These are phyloP conservation scores for Lentinula novae-zelandiae DNA, from an alignment of 1,284 basidiomycete species.

Conservation along the genomic window DNA sequence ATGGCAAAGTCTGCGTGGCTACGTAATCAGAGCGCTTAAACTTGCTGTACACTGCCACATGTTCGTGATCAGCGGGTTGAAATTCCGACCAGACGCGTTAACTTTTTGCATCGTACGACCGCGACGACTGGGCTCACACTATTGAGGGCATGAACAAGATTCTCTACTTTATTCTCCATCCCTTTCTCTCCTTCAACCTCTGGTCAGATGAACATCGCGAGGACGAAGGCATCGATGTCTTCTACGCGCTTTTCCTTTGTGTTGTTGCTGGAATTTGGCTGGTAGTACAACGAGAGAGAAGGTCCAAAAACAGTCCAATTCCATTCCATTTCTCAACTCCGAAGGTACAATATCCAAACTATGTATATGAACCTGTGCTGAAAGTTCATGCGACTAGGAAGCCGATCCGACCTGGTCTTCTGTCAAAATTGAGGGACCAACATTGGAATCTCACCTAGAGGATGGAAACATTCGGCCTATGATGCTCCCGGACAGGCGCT, in stretches of 20 bases:
- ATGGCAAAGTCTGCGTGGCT: not conserved
- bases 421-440: slow-evolving; percentile 50
- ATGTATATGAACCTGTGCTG: not conserved
- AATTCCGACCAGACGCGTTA: not conserved
- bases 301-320: slow-evolving; percentile 66
- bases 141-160: slow-evolving; percentile 26
- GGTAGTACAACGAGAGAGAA: slow-evolving; percentile 69
- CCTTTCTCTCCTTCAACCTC: slow-evolving; percentile 42
- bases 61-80: not conserved
- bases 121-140: not conserved
- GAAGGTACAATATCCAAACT: slow-evolving; percentile 35
- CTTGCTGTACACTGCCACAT: not conserved
- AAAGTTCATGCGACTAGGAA: slow-evolving; percentile 28
- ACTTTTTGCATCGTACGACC: slow-evolving; percentile 4
- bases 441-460: slow-evolving; percentile 58
- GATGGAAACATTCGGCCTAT: slow-evolving; percentile 53
- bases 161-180: slow-evolving; percentile 48
- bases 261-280: slow-evolving; percentile 74
- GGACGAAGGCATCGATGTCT: slow-evolving; percentile 43
- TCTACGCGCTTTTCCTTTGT: slow-evolving; percentile 59
- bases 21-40: not conserved
- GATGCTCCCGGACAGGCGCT: slow-evolving; percentile 44
- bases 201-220: slow-evolving; percentile 43
- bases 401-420: slow-evolving; percentile 61
- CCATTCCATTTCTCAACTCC: slow-evolving; percentile 57